Percentiles rank a stretch among this genome's conserved stretches.
These are phyloP conservation scores for Penicillium turbatum DNA, from an alignment of 495 filamentous ascomycete genomes.

Conservation along the genomic window DNA sequence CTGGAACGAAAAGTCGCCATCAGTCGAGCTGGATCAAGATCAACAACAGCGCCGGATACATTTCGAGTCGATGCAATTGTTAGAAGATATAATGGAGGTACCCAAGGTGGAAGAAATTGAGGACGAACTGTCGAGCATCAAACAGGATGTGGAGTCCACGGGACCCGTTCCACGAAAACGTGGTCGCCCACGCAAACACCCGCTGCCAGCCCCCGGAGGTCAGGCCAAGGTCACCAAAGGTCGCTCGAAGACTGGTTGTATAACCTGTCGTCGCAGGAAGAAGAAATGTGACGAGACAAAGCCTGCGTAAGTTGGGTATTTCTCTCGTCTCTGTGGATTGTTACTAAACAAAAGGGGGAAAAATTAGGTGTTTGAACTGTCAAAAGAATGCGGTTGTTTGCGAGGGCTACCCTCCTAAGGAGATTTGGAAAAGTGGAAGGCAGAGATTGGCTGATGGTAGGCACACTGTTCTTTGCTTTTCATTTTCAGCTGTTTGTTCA, in stretches of 20 bases:
- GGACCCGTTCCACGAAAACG: constrained; percentile 51
- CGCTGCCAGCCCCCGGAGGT: constrained; percentile 51
- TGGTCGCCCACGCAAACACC: constrained; percentile 83
- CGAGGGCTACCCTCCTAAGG: constrained; percentile 87
- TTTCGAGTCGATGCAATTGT: constrained; percentile 17
- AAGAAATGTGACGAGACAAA: constrained; percentile 99
- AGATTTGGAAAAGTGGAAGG: constrained; percentile 79
- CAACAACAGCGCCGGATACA: constrained; percentile 16
- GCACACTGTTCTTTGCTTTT: constrained; percentile 12
- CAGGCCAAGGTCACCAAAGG: constrained; percentile 73
- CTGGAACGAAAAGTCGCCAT: constrained; percentile 31
- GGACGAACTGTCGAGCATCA: constrained; percentile 39
- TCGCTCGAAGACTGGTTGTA: constrained; percentile 90
- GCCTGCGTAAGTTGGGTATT: constrained; percentile 53
- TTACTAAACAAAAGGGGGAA: not conserved
- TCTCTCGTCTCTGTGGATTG: not conserved
- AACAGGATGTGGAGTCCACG: constrained; percentile 33
- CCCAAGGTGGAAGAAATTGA: constrained; percentile 47
- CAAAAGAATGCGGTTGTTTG: constrained; percentile 92
- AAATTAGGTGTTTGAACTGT: constrained; percentile 71
- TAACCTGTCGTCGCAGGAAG: constrained; percentile 86
- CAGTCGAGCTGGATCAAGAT: constrained; percentile 18
- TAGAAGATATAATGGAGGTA: constrained; percentile 23
- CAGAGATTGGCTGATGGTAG: constrained; percentile 73
- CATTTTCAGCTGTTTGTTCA: not conserved